A percentile compares a stretch with the other conserved stretches of the same genome.
phyloP scores from a whole-genome alignment of 179 eudicot genomes.

The Actinidia arguta region DNA sequence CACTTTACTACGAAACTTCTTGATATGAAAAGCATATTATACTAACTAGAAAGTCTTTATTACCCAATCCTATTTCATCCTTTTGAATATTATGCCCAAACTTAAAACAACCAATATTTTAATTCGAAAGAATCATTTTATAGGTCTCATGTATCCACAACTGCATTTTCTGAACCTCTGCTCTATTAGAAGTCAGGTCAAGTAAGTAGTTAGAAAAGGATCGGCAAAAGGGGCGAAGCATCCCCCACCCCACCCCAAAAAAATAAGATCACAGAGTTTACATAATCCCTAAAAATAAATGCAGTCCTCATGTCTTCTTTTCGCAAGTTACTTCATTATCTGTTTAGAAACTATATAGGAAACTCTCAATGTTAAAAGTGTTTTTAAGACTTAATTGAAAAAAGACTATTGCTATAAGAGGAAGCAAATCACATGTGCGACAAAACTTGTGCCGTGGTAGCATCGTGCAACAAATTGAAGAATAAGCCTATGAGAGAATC shows the following conservation, averaged over 20 bases:
- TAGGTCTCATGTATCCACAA: not conserved
- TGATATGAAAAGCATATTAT: too few species aligned
- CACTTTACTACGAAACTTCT: too few species aligned
- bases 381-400: not conserved
- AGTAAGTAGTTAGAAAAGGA: not conserved
- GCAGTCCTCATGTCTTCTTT: not conserved
- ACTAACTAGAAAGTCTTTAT: too few species aligned
- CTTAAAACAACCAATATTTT: not conserved
- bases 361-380: not conserved
- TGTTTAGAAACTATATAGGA: too few species aligned
- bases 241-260: not conserved
- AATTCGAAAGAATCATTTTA: not conserved
- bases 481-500: not conserved
- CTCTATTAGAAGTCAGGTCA: not conserved
- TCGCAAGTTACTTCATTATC: not conserved
- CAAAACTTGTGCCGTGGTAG: slow-evolving; percentile 15
- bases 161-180: not conserved
- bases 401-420: not conserved
- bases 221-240: not conserved
- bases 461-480: slow-evolving; percentile 11
- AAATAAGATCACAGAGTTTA: not conserved
- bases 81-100: not conserved
- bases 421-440: not conserved
- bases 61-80: not conserved
- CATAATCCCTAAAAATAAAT: not conserved